Conservation (phyloP, 2,329 filamentous ascomycete species). For the Bipolaris gigantea region DNA sequence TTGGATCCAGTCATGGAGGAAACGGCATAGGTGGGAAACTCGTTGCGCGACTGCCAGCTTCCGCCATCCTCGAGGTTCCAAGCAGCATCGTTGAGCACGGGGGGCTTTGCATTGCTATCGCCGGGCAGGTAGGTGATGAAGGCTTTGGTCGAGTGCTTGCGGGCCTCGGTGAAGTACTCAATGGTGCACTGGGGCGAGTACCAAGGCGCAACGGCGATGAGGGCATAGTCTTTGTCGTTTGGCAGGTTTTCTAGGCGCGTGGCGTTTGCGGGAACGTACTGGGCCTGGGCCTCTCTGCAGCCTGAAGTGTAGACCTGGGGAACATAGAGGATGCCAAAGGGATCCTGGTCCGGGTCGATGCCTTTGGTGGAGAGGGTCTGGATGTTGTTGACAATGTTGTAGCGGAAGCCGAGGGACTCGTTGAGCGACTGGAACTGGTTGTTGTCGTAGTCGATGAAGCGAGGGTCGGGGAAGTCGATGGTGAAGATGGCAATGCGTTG, state of each 20-base stretch:
- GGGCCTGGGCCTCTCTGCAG: conserved; percentile 65
- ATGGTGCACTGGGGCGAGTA: conserved; percentile 71
- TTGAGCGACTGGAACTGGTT: conserved; percentile 38
- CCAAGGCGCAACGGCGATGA: conserved; percentile 88
- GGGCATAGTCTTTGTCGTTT: conserved; percentile 64
- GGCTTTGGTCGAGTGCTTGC: conserved; percentile 61
- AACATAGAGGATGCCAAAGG: conserved; percentile 83
- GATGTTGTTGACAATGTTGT: conserved; percentile 58
- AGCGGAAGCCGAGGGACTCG: conserved; percentile 41
- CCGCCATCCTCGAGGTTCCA: conserved; percentile 74
- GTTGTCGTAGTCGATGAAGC: conserved; percentile 31
- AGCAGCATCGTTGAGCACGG: conserved; percentile 61
- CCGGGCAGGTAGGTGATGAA: conserved; percentile 60
- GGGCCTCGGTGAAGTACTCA: conserved; percentile 67
- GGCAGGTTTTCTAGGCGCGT: conserved; percentile 71
- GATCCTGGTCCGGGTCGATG: conserved; percentile 61
- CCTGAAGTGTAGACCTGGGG: conserved; percentile 66
- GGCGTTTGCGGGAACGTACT: conserved; percentile 73
- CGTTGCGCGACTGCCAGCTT: conserved; percentile 70
- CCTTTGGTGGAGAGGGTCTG: conserved; percentile 75
- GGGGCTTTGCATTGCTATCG: conserved; percentile 60
- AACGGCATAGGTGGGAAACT: conserved; percentile 82
- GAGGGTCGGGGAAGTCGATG: conserved; percentile 43
- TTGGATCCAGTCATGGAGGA: conserved; percentile 65
- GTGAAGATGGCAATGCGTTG: conserved; percentile 41